Evolutionary conservation across 257 asterid genomes (phyloP).

Genomic region (Nicotiana tomentosiformis): DNA sequence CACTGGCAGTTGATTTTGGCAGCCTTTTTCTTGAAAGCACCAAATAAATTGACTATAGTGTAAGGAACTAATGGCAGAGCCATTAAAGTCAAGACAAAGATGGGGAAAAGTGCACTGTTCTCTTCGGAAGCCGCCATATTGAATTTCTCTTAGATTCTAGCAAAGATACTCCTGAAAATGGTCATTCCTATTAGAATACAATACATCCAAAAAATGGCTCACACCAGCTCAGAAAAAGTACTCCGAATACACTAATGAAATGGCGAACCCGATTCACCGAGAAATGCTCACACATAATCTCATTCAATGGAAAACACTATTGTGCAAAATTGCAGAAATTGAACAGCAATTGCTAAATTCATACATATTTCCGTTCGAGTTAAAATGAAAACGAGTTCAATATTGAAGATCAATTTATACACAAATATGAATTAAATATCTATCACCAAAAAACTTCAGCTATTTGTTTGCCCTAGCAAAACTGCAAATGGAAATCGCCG

Average conservation of each 20-base stretch:
- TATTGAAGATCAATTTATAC: no score
- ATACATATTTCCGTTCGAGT: no score
- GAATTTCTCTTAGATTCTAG: background rate
- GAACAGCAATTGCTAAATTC: no score
- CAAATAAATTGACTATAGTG: constrained; percentile 66
- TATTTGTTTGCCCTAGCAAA: background rate
- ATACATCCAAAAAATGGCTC: background rate
- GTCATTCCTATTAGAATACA: background rate
- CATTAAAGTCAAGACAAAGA: constrained; percentile 83
- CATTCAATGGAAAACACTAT: no score
- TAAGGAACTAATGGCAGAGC: constrained; percentile 96
- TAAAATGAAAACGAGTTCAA: no score
- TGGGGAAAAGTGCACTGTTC: constrained; percentile 87
- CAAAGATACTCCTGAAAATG: constrained; percentile 4
- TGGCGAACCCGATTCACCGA: no score
- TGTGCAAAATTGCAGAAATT: no score
- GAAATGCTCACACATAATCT: no score
- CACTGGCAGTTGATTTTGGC: constrained; percentile 67
- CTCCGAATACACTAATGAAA: no score
- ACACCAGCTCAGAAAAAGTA: background rate
- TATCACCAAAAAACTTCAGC: background rate
- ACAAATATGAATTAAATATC: background rate
- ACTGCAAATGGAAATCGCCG: background rate
- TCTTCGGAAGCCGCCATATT: constrained; percentile 87
- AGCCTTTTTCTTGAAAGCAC: constrained; percentile 55